Evolutionary conservation across 805 yeast species (phyloP).

Genomic region (Lipomyces kockii): DNA sequence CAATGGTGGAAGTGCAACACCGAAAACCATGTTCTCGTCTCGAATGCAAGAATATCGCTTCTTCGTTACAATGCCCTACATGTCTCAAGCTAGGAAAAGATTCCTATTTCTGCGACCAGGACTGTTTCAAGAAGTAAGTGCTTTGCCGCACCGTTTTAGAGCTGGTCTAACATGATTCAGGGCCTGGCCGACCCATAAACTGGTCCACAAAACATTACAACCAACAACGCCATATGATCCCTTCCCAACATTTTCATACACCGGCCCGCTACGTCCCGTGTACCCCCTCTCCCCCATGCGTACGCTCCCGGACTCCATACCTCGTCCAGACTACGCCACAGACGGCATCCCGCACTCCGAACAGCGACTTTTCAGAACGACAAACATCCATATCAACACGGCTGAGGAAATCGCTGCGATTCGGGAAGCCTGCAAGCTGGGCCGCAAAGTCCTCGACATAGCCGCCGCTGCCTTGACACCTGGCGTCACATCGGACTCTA

Average conservation of each 20-base stretch:
- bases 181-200: constrained; percentile 59
- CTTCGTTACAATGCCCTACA: constrained; percentile 84
- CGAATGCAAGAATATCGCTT: constrained; percentile 65
- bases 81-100: constrained; percentile 75
- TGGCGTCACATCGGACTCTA: constrained; percentile 91
- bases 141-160: background rate
- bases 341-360: constrained; percentile 82
- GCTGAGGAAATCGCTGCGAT: constrained; percentile 75
- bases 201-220: constrained; percentile 45
- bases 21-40: background rate
- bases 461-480: constrained; percentile 84
- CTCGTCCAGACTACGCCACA: constrained; percentile 79
- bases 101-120: constrained; percentile 77
- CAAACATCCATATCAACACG: constrained; percentile 64
- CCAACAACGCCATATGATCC: constrained; percentile 64
- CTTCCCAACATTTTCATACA: constrained; percentile 74
- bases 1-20: background rate
- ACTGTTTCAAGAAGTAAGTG: constrained; percentile 64
- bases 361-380: constrained; percentile 68
- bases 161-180: background rate
- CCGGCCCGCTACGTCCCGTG: constrained; percentile 74
- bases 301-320: constrained; percentile 70
- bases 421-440: constrained; percentile 73
- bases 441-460: constrained; percentile 86
- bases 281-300: constrained; percentile 83